Evolutionary conservation across 257 asterid species (phyloP).

Genomic region (Solanum pimpinellifolium): DNA sequence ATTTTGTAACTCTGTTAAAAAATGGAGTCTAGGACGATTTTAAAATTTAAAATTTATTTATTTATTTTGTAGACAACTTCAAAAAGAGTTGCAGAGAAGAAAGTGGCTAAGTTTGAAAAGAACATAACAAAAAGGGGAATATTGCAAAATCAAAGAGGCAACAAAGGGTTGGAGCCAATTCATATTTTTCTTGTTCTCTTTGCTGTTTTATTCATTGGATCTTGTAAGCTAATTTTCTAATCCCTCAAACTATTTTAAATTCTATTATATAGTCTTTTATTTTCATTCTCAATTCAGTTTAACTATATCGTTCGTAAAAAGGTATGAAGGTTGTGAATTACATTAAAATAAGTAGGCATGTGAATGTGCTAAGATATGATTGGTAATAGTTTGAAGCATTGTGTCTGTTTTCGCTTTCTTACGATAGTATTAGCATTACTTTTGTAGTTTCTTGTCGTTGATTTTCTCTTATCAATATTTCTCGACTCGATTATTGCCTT

Average conservation of each 20-base stretch:
- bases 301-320: background rate
- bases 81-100: conserved; percentile 56
- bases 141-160: conserved; percentile 19
- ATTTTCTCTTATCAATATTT: background rate
- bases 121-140: conserved; percentile 64
- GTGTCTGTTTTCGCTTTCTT: background rate
- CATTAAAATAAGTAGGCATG: background rate
- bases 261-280: too few relatives aligned
- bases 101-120: conserved; percentile 79
- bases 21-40: background rate
- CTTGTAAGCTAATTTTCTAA: conserved; percentile 35
- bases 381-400: background rate
- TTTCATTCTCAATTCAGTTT: background rate
- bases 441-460: background rate
- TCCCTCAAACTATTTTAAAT: background rate
- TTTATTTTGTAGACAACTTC: conserved; percentile 49
- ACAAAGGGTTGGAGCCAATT: conserved; percentile 46
- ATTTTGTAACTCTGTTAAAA: background rate
- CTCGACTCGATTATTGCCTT: background rate
- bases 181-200: conserved; percentile 67
- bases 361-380: background rate
- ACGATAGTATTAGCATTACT: background rate
- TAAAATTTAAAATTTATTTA: background rate
- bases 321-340: background rate
- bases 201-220: conserved; percentile 51